Evolutionary conservation across 495 filamentous ascomycete genomes (phyloP), one percentile per base, ranked within the genome.

Genomic region (Penicilliopsis zonata): DNA sequence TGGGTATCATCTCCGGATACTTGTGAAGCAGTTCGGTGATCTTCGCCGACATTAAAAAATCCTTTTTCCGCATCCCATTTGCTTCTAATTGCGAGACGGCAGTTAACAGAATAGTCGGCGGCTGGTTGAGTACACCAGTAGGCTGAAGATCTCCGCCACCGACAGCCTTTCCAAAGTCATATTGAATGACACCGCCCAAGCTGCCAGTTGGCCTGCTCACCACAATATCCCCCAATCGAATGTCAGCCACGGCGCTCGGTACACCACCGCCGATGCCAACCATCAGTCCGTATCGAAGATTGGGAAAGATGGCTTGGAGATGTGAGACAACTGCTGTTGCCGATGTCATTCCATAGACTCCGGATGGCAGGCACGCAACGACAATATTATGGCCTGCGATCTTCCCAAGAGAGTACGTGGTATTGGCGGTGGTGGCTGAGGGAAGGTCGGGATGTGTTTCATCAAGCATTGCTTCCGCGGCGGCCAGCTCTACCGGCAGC

Each of bases 201-300:
- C n/a, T 24, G 2, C 35, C 32, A 13, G 33, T 38, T 24, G 48
- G 51, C 17, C 42, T 50, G 26, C 56, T 56, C 15, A 60, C 47
- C 1, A 60, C 54, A 3, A 63, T 36, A 44, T 60, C 54, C 8
- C 58, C 56, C 1, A 63, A 43, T 8, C 52, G 46, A 16, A 60
- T 51, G 38, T 53, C 47, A 10, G 31, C 19, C 2, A 17, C 26
- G 13, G 17, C 35, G 14, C 26, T 35, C 13, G 57, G 57, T 1
- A 52, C 46, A 1, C 53, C 55, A 0, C 51, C 55, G 0, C 55
- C 55, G 25, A 63, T 53, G n/a, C 57, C 57, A 3, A 59, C 53
- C 41, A 59, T 43, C 20, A 62, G 23, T 0, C 34, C 44, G 32
- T 53, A 44, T 13, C 40, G 28, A 13, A 62, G 30, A 6, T 22